phyloP scores from a whole-genome alignment of 768 basidiomycete species.

The Kwoniella sp. region DNA sequence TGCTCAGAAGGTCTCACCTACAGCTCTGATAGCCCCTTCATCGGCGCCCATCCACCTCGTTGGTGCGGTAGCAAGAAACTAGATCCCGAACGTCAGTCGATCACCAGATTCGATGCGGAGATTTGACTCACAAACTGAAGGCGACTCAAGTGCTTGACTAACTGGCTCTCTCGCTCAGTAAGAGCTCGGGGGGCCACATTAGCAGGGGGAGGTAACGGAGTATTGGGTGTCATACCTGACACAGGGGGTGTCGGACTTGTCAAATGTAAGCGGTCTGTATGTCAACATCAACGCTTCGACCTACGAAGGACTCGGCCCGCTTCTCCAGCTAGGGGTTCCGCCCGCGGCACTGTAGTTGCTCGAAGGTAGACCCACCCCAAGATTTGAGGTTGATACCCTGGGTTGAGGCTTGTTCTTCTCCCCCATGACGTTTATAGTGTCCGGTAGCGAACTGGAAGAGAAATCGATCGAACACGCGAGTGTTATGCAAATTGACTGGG shows the following conservation, averaged over 20 bases:
- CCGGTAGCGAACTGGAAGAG: too few species aligned
- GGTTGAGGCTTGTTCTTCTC: constrained; percentile 9
- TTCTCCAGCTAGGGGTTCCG: constrained; percentile 20
- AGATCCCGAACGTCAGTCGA: neutral
- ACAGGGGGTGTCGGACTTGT: constrained; percentile 21
- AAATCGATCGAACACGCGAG: too few species aligned
- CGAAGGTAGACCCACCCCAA: neutral
- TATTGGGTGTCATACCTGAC: constrained; percentile 23
- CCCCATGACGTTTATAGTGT: neutral
- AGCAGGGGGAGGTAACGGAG: constrained; percentile 41
- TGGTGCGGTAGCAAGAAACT: constrained; percentile 53
- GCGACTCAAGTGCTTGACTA: constrained; percentile 40
- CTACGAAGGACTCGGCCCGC: constrained; percentile 15
- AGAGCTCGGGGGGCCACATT: constrained; percentile 35
- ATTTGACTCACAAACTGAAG: constrained; percentile 48
- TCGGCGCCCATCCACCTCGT: constrained; percentile 39
- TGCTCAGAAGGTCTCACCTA: neutral
- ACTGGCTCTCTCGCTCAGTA: constrained; percentile 37
- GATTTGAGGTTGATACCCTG: constrained; percentile 15
- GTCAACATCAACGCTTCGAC: neutral
- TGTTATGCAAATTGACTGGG: too few species aligned
- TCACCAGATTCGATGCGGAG: neutral
- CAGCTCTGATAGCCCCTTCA: neutral
- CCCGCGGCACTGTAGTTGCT: constrained; percentile 9
- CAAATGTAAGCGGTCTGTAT: neutral